phyloP scores from a whole-genome alignment of 2,329 filamentous ascomycete species.

The Dactylonectria macrodidyma region DNA sequence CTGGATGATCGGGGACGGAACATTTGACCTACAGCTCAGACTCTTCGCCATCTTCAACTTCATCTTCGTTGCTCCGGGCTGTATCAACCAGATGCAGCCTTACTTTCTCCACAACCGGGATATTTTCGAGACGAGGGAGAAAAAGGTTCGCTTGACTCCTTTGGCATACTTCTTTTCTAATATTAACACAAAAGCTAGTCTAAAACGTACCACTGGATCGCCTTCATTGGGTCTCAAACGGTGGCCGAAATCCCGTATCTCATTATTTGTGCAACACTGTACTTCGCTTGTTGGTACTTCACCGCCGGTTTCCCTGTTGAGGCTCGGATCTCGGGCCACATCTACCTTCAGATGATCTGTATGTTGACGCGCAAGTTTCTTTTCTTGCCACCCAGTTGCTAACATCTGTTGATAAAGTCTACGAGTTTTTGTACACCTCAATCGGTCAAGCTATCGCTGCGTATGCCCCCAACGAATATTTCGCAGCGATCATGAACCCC shows the following conservation, averaged over 20 bases:
- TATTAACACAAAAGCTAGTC: constrained; percentile 39
- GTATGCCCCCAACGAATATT: constrained; percentile 65
- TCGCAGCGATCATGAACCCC: constrained; percentile 63
- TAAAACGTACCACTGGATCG: constrained; percentile 65
- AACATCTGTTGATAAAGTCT: constrained; percentile 51
- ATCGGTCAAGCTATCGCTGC: constrained; percentile 62
- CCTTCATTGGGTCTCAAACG: constrained; percentile 65
- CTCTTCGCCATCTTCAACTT: constrained; percentile 68
- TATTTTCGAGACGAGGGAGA: constrained; percentile 64
- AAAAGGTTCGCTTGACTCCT: constrained; percentile 50
- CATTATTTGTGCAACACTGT: constrained; percentile 55
- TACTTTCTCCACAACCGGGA: constrained; percentile 63
- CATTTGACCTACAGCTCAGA: constrained; percentile 57
- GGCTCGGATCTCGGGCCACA: constrained; percentile 61
- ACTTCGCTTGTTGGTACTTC: constrained; percentile 68
- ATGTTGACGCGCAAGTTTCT: constrained; percentile 47
- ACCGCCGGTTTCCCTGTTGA: constrained; percentile 40
- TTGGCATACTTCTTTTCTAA: not conserved
- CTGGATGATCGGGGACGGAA: constrained; percentile 61
- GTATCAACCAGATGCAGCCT: constrained; percentile 56
- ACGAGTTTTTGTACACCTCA: constrained; percentile 58
- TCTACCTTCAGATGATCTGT: constrained; percentile 63
- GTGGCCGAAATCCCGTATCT: constrained; percentile 58
- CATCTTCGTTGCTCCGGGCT: constrained; percentile 65
- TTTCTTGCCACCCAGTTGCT: not conserved